Conservation (phyloP, 164 flowering plant genomes). For the Liriodendron chinense region DNA sequence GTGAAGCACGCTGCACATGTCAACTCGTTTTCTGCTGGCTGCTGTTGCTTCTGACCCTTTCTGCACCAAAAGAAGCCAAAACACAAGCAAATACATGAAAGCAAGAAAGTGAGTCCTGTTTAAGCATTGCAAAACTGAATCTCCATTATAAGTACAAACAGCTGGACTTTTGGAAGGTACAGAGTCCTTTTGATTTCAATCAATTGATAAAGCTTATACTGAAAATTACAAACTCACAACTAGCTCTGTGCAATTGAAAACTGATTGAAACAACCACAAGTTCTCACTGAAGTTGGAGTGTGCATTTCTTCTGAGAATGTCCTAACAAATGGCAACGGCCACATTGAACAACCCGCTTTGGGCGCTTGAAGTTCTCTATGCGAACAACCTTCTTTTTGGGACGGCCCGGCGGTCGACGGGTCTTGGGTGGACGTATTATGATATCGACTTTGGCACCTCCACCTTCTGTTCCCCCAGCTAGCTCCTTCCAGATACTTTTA, state of each 20-base stretch:
- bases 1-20: not conserved
- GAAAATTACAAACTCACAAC: not conserved
- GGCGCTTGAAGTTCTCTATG: conserved; percentile 63
- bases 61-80: not conserved
- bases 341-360: conserved; percentile 80
- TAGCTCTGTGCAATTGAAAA: not conserved
- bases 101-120: not conserved
- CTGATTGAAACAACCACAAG: not conserved
- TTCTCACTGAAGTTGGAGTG: conserved; percentile 20
- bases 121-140: not conserved
- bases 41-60: not conserved
- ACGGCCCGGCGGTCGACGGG: conserved; percentile 90
- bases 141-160: not conserved
- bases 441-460: conserved; percentile 62
- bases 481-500: conserved; percentile 59
- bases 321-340: conserved; percentile 90
- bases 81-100: not conserved
- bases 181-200: not conserved
- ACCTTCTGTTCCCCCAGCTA: conserved; percentile 68
- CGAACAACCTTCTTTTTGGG: conserved; percentile 85
- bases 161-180: not conserved
- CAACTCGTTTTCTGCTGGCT: not conserved
- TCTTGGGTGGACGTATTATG: conserved; percentile 74
- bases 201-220: not conserved
- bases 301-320: conserved; percentile 85